A percentile compares a stretch with the other conserved stretches of the same genome.
These are phyloP conservation scores for Arthrobotrys iridis DNA, from an alignment of 2,329 filamentous ascomycete genomes.

Conservation along the genomic window DNA sequence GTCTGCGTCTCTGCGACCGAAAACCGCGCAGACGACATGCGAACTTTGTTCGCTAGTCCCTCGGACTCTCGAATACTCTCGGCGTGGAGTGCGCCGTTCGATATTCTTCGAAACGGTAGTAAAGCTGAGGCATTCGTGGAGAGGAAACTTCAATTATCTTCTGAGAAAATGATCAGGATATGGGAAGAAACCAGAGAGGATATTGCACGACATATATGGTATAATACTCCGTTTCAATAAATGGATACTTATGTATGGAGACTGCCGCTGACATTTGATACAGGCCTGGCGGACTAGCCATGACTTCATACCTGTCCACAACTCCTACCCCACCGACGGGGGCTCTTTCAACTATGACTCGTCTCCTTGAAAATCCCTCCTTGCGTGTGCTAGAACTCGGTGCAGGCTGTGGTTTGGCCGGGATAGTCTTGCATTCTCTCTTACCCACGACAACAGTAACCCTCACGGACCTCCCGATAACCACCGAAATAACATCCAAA, in stretches of 20 bases:
- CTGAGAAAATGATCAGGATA: conserved; percentile 64
- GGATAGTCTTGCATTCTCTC: conserved; percentile 70
- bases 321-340: conserved; percentile 25
- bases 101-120: conserved; percentile 49
- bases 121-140: conserved; percentile 68
- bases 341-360: conserved; percentile 31
- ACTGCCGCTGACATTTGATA: conserved; percentile 43
- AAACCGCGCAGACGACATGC: conserved; percentile 55
- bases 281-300: conserved; percentile 61
- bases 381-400: conserved; percentile 72
- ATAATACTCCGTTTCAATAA: conserved; percentile 50
- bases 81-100: conserved; percentile 55
- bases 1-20: conserved; percentile 53
- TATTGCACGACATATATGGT: conserved; percentile 78
- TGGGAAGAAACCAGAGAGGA: conserved; percentile 78
- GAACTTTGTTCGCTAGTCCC: conserved; percentile 20
- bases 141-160: conserved; percentile 65
- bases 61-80: conserved; percentile 51
- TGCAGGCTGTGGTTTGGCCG: conserved; percentile 73
- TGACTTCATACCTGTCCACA: conserved; percentile 60
- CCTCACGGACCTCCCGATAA: conserved; percentile 74
- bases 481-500: conserved; percentile 68
- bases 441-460: conserved; percentile 67
- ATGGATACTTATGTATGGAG: conserved; percentile 63
- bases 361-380: conserved; percentile 51